Evolutionary conservation across 331 rosid species (phyloP).

Genomic region (Stylosanthes scabra): DNA sequence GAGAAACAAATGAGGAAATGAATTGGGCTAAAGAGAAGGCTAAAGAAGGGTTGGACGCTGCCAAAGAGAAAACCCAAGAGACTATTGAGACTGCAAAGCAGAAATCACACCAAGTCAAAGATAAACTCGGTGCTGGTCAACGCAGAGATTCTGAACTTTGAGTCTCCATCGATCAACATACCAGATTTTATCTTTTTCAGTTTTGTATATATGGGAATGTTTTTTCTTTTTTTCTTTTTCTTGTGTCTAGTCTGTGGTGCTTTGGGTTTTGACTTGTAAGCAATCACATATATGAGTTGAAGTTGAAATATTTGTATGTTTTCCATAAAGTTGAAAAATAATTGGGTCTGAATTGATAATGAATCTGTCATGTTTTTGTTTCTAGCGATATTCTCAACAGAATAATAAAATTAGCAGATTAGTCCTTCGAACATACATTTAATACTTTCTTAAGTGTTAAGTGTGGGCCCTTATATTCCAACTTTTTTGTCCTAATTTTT

Average conservation of each 20-base stretch:
- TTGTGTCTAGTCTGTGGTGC: neutral
- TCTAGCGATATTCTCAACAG: no score
- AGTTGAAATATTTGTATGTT: constrained; percentile 24
- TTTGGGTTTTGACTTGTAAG: neutral
- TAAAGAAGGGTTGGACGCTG: constrained; percentile 22
- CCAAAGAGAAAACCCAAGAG: neutral
- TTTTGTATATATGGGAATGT: constrained; percentile 20
- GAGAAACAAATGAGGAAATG: constrained; percentile 28
- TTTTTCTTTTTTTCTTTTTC: neutral
- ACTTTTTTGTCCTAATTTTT: no score
- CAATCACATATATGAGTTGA: no score
- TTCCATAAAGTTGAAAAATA: constrained; percentile 1
- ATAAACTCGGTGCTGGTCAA: constrained; percentile 24
- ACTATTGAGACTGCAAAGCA: constrained; percentile 41
- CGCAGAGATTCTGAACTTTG: constrained; percentile 65
- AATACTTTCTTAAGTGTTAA: no score
- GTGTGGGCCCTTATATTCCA: no score
- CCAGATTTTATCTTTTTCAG: neutral
- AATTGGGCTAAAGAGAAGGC: constrained; percentile 31
- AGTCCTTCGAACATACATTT: no score
- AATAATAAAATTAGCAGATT: no score
- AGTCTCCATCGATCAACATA: neutral
- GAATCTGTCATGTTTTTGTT: no score
- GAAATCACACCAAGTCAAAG: constrained; percentile 43
- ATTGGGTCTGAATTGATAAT: no score